Base-by-base conservation (phyloP, 1,284 basidiomycete species). In the Cutaneotrichosporon curvatum region DNA sequence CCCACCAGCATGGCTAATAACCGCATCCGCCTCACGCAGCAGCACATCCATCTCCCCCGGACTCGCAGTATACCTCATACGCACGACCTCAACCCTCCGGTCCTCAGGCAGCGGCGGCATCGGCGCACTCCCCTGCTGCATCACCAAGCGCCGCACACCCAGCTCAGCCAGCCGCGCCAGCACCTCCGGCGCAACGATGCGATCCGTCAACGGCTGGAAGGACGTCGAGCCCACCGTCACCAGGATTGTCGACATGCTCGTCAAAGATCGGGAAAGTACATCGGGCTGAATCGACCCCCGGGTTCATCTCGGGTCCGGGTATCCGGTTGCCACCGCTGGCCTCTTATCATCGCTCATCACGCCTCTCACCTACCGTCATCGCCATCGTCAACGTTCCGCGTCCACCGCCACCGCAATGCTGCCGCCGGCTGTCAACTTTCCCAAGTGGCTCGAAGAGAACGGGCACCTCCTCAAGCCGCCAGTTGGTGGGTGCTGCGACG, bases 1-100 rank as follows among this genome's bases (percentile, higher is more conserved):
- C 80, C 57, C 65, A 91, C 91, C 91, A 61, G 89, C 92, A 77
- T 97, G 92, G 62, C 87, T 87, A 33, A 97, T 83, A 42, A 97
- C 79, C 37, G 90, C 69, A 64, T 89, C 82, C 20, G 86, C 82
- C 12, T 65, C 71, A 37, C 75, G 71, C 52, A 85, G 83, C 34
- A 84, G 79, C 14, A 75, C 75, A 48, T 80, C 76, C 52, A 54
- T 48, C 43, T 50, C 48, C 18, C n/a, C 35, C 53, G 92, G 74
- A 21, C 81, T 80, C 7, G 80, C 73, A 59, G 84, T 86, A 73
- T 85, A 91, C 56, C 74, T 76, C 78, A 83, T 83, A 31, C 82
- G 71, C 48, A 81, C 76, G 43, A 90, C 75, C 19, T 69, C 57
- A 37, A 31, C 28, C 59, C 40, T 40, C 28, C 42, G 18, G 12